Conservation (phyloP, 805 yeast species). For the Starmerella geochares region DNA sequence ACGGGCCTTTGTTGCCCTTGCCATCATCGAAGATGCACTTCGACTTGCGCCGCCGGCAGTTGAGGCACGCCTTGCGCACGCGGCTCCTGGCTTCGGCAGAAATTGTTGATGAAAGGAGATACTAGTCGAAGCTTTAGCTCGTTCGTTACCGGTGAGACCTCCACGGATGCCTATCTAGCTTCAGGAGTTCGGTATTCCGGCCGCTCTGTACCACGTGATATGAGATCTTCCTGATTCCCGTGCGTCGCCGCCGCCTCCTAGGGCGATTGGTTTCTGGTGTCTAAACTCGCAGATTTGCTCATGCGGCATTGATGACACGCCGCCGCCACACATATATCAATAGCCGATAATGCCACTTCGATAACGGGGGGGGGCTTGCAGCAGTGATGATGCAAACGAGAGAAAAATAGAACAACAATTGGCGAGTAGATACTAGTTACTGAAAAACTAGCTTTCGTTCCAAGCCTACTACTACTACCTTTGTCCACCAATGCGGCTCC, state of each 20-base stretch:
- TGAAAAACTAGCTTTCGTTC: too few relatives aligned
- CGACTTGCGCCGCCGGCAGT: slow-evolving; percentile 74
- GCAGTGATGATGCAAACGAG: too few relatives aligned
- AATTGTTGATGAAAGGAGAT: not conserved
- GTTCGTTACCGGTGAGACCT: too few relatives aligned
- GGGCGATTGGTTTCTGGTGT: not conserved
- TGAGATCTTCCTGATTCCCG: not conserved
- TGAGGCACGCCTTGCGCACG: slow-evolving; percentile 72
- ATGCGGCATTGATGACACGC: not conserved
- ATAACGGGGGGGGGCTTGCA: too few relatives aligned
- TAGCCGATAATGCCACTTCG: too few relatives aligned
- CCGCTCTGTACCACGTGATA: too few relatives aligned
- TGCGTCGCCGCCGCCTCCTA: not conserved
- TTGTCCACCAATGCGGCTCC: too few relatives aligned
- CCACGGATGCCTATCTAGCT: too few relatives aligned
- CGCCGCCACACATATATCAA: too few relatives aligned
- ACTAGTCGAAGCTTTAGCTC: not conserved
- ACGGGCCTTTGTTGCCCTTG: slow-evolving; percentile 67
- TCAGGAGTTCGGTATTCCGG: not conserved
- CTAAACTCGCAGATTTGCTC: not conserved
- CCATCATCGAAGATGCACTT: slow-evolving; percentile 78
- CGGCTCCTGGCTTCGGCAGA: not conserved
- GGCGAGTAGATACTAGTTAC: too few relatives aligned
- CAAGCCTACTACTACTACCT: too few relatives aligned
- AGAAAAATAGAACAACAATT: too few relatives aligned